These are phyloP conservation scores for Mycothermus thermophilus DNA, from an alignment of 495 filamentous ascomycete genomes.

Conservation along the genomic window DNA sequence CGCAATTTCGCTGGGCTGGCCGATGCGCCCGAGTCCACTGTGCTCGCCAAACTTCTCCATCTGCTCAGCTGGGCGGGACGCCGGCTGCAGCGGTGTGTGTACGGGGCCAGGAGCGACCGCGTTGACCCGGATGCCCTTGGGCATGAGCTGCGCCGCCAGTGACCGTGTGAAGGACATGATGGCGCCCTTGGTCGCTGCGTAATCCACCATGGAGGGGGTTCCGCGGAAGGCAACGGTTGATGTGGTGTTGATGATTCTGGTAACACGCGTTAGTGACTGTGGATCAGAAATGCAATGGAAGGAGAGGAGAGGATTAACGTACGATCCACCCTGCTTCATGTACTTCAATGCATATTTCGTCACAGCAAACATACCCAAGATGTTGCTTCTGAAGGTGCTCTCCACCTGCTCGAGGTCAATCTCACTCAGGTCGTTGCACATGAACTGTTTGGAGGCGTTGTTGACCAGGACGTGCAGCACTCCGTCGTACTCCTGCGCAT, in stretches of 20 bases:
- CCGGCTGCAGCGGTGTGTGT: slow-evolving; percentile 46
- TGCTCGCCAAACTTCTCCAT: slow-evolving; percentile 41
- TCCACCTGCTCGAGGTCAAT: slow-evolving; percentile 37
- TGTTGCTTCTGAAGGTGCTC: slow-evolving; percentile 43
- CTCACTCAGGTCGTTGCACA: slow-evolving; percentile 37
- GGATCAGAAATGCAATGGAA: too few relatives aligned
- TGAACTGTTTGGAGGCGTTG: slow-evolving; percentile 45
- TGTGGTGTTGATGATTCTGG: slow-evolving; percentile 47
- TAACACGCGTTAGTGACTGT: slow-evolving; percentile 4
- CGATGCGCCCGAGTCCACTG: slow-evolving; percentile 35
- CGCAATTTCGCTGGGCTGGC: slow-evolving; percentile 49
- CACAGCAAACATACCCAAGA: slow-evolving; percentile 49
- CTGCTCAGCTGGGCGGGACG: slow-evolving; percentile 34
- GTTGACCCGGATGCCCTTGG: slow-evolving; percentile 51
- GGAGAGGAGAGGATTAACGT: neutral
- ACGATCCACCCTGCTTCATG: slow-evolving; percentile 38
- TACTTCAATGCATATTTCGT: slow-evolving; percentile 45
- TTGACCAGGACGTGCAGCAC: slow-evolving; percentile 45
- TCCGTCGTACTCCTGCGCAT: slow-evolving; percentile 36
- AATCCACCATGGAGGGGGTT: slow-evolving; percentile 41
- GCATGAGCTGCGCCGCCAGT: slow-evolving; percentile 38
- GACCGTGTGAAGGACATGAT: slow-evolving; percentile 46
- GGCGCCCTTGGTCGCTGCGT: slow-evolving; percentile 48
- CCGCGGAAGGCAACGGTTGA: slow-evolving; percentile 43
- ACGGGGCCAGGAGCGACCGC: slow-evolving; percentile 46